Conservation (phyloP, 352 stramenopile genomes). For the Pythium aphanidermatum region DNA sequence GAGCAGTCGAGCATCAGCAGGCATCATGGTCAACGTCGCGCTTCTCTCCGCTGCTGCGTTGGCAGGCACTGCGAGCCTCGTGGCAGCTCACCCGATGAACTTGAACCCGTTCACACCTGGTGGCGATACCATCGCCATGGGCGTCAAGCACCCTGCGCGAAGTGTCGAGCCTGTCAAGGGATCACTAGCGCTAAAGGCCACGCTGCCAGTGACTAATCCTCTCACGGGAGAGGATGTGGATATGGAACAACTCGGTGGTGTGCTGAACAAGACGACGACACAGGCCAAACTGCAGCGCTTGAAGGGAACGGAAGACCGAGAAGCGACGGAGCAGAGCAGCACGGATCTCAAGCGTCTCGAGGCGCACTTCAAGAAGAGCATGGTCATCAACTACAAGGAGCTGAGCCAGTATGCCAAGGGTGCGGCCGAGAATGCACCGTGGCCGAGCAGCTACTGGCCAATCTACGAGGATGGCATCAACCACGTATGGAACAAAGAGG, state of each 20-base stretch:
- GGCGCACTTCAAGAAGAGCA: conserved; percentile 5
- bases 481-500: conserved; percentile 26
- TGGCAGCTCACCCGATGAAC: conserved; percentile 4
- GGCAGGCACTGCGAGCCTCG: conserved; percentile 1
- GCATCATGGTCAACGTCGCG: too few species aligned
- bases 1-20: too few species aligned
- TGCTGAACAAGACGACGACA: conserved; percentile 16
- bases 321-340: conserved; percentile 7
- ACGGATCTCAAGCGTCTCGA: conserved; percentile 5
- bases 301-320: conserved; percentile 1
- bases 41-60: background rate
- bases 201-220: conserved; percentile 1
- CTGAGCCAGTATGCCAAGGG: conserved; percentile 3
- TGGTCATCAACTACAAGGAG: conserved; percentile 7
- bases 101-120: conserved; percentile 16
- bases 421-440: conserved; percentile 10
- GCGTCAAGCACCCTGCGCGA: conserved; percentile 4
- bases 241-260: conserved; percentile 2
- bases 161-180: background rate
- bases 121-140: conserved; percentile 12
- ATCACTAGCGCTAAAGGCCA: conserved; percentile 9
- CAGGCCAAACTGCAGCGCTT: background rate
- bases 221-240: background rate
- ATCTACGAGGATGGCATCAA: conserved; percentile 61
- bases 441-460: conserved; percentile 69